Conservation (phyloP, 192 early-diverging fungal genomes). For the Coemansia sp. region DNA sequence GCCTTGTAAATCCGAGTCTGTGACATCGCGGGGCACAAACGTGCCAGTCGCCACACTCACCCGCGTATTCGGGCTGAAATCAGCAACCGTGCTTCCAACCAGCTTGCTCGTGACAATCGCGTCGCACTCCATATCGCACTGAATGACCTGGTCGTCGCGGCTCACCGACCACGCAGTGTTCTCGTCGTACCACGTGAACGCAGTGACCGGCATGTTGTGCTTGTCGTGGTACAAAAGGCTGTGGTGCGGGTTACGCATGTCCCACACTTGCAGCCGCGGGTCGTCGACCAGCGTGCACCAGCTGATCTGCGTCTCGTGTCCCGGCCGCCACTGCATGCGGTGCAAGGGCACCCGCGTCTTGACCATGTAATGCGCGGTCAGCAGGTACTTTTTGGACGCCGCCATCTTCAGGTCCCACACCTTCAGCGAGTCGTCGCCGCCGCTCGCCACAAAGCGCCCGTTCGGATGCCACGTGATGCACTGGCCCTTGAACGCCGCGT, state of each 20-base stretch:
- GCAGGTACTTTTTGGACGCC: conserved; percentile 21
- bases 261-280: conserved; percentile 45
- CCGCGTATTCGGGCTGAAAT: conserved; percentile 26
- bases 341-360: conserved; percentile 27
- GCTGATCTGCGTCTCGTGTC: conserved; percentile 48
- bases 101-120: conserved; percentile 31
- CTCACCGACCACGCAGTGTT: conserved; percentile 40
- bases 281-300: conserved; percentile 34
- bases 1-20: too few species aligned
- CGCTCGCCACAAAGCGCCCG: conserved; percentile 48
- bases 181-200: conserved; percentile 49
- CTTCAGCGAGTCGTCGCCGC: conserved; percentile 38
- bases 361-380: conserved; percentile 32
- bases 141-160: conserved; percentile 21
- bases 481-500: conserved; percentile 16
- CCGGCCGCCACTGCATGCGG: conserved; percentile 51
- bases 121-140: conserved; percentile 45
- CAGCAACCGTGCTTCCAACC: conserved; percentile 21
- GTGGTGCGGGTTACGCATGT: conserved; percentile 50
- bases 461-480: conserved; percentile 51
- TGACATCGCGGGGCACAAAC: too few species aligned
- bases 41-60: conserved; percentile 33
- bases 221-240: conserved; percentile 45
- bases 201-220: conserved; percentile 21
- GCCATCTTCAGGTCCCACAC: conserved; percentile 47